These are phyloP conservation scores for Chiua virens DNA, from an alignment of 768 basidiomycete genomes.

Conservation along the genomic window DNA sequence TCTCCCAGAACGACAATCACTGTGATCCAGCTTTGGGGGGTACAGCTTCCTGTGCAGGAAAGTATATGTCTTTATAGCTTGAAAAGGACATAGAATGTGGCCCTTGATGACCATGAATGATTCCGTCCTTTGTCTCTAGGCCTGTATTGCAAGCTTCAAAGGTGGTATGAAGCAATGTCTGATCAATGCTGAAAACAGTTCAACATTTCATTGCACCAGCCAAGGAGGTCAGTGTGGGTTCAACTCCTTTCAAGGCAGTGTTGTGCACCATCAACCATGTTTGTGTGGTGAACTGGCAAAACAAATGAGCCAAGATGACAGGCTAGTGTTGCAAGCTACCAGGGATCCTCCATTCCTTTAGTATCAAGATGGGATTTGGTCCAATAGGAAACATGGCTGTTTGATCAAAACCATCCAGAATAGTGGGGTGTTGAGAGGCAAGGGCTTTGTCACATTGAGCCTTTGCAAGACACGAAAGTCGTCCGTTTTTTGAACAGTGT, in stretches of 20 bases:
- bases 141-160: constrained; percentile 12
- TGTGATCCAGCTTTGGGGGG: neutral
- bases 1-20: neutral
- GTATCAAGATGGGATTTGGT: neutral
- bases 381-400: neutral
- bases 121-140: neutral
- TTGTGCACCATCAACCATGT: constrained; percentile 4
- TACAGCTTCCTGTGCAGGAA: neutral
- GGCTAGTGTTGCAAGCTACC: neutral
- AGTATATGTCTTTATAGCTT: neutral
- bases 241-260: neutral
- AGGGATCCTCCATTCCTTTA: neutral
- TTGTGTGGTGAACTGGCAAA: constrained; percentile 8
- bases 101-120: neutral
- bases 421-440: no score
- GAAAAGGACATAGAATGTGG: neutral
- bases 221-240: neutral
- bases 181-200: neutral
- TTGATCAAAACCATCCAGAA: no score
- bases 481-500: neutral
- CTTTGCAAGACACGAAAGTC: neutral
- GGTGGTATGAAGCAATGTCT: neutral
- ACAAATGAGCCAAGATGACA: neutral
- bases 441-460: no score
- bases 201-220: constrained; percentile 5